Evolutionary conservation across 2,329 filamentous ascomycete genomes (phyloP).

Genomic region (Pestalotiopsis sp.): DNA sequence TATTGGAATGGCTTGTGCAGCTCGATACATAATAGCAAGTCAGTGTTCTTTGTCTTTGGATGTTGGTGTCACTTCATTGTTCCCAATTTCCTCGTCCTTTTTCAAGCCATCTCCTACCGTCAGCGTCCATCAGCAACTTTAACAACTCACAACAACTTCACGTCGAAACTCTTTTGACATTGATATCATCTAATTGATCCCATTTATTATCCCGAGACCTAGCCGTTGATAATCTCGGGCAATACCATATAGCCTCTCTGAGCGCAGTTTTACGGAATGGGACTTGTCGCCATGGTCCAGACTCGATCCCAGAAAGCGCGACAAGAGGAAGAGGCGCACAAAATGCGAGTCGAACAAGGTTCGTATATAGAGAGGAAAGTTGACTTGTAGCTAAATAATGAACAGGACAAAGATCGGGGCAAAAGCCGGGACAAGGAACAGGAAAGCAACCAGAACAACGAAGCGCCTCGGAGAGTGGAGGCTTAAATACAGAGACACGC

Average conservation of each 20-base stretch:
- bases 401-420: not conserved
- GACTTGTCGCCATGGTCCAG: not conserved
- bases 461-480: not conserved
- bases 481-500: not conserved
- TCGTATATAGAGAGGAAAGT: not conserved
- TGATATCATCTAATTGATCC: not conserved
- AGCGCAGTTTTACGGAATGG: not conserved
- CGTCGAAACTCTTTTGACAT: not conserved
- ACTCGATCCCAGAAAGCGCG: constrained; percentile 6
- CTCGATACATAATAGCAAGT: not conserved
- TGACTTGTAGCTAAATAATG: not conserved
- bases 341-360: not conserved
- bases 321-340: constrained; percentile 4
- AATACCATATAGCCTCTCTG: not conserved
- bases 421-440: not conserved
- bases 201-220: not conserved
- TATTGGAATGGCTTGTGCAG: not conserved
- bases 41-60: not conserved
- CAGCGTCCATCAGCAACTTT: not conserved
- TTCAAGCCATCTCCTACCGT: not conserved
- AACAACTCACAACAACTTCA: not conserved
- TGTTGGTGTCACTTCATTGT: not conserved
- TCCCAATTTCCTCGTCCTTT: not conserved
- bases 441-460: not conserved
- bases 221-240: not conserved